A percentile compares a stretch with the other conserved stretches of the same genome.
Conservation (phyloP, 2,329 filamentous ascomycete species). For the Penicillium sp. region DNA sequence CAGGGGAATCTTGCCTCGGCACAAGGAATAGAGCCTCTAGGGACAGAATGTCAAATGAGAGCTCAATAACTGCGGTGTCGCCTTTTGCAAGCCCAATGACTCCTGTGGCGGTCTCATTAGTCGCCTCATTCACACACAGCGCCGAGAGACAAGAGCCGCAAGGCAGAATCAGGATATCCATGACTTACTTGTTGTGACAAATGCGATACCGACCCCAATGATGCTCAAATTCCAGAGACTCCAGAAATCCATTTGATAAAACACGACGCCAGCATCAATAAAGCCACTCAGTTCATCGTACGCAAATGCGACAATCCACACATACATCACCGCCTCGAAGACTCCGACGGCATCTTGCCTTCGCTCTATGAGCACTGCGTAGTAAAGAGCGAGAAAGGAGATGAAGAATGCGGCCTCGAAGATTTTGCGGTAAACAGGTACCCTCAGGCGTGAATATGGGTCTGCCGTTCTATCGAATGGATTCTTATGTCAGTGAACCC, state of each 20-base stretch:
- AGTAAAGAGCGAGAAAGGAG: conserved; percentile 77
- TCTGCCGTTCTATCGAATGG: conserved; percentile 57
- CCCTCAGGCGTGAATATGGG: conserved; percentile 73
- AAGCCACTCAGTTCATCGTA: conserved; percentile 87
- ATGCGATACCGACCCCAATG: conserved; percentile 70
- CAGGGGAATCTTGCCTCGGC: conserved; percentile 54
- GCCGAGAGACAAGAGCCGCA: conserved; percentile 10
- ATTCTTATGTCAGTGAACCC: conserved; percentile 24
- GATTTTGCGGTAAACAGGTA: conserved; percentile 80
- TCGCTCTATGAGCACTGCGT: conserved; percentile 77
- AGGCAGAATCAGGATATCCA: conserved; percentile 23
- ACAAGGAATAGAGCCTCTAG: conserved; percentile 89
- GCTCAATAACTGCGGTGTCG: conserved; percentile 67
- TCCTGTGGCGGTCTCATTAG: conserved; percentile 48
- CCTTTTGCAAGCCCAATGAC: conserved; percentile 65
- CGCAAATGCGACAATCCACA: conserved; percentile 85
- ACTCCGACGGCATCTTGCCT: conserved; percentile 66
- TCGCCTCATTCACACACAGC: neutral
- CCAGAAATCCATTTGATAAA: conserved; percentile 84
- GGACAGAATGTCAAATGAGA: conserved; percentile 85
- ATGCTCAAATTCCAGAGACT: conserved; percentile 73
- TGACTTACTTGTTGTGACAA: conserved; percentile 69
- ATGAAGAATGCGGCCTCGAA: conserved; percentile 83
- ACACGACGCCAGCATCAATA: conserved; percentile 80
- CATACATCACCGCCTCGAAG: conserved; percentile 72